A percentile compares a stretch with the other conserved stretches of the same genome.
These are phyloP conservation scores for Elasticomyces elasticus DNA, from an alignment of 495 filamentous ascomycete species.

Conservation along the genomic window DNA sequence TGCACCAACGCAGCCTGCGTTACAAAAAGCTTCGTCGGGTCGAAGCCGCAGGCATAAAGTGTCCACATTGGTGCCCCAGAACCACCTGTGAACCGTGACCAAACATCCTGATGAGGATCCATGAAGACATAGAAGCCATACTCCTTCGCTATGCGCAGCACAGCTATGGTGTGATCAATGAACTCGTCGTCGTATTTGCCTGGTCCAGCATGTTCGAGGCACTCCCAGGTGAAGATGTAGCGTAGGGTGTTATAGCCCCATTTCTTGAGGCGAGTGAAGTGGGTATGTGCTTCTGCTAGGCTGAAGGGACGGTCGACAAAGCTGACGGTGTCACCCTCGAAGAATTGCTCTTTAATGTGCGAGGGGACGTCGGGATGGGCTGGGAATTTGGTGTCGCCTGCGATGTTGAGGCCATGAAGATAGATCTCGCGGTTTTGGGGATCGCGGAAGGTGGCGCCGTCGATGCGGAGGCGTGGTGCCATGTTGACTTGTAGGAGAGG, in stretches of 20 bases:
- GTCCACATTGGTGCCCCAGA: slow-evolving; percentile 98
- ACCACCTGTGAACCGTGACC: slow-evolving; percentile 88
- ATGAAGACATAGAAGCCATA: slow-evolving; percentile 96
- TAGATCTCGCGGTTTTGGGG: slow-evolving; percentile 56
- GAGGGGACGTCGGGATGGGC: slow-evolving; percentile 71
- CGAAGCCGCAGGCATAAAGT: slow-evolving; percentile 81
- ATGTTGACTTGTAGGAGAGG: slow-evolving; percentile 11
- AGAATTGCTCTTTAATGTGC: slow-evolving; percentile 68
- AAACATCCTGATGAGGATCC: slow-evolving; percentile 97
- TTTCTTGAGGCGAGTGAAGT: slow-evolving; percentile 76
- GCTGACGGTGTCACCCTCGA: slow-evolving; percentile 83
- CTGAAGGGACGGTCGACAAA: slow-evolving; percentile 81
- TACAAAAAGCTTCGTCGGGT: slow-evolving; percentile 70
- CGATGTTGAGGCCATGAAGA: slow-evolving; percentile 59
- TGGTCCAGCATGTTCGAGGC: slow-evolving; percentile 91
- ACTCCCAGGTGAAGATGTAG: slow-evolving; percentile 98
- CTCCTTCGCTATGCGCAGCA: slow-evolving; percentile 71
- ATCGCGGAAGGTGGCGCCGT: slow-evolving; percentile 72
- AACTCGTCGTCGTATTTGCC: slow-evolving; percentile 91
- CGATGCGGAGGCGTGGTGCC: slow-evolving; percentile 55
- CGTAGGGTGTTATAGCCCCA: slow-evolving; percentile 93
- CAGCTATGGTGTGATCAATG: slow-evolving; percentile 77
- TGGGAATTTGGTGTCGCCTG: slow-evolving; percentile 62
- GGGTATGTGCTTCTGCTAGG: slow-evolving; percentile 68
- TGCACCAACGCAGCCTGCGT: slow-evolving; percentile 93